A percentile compares a stretch with the other conserved stretches of the same genome.
Evolutionary conservation across 441 rosid species (phyloP).

Genomic region (Arabidopsis lyrata): DNA sequence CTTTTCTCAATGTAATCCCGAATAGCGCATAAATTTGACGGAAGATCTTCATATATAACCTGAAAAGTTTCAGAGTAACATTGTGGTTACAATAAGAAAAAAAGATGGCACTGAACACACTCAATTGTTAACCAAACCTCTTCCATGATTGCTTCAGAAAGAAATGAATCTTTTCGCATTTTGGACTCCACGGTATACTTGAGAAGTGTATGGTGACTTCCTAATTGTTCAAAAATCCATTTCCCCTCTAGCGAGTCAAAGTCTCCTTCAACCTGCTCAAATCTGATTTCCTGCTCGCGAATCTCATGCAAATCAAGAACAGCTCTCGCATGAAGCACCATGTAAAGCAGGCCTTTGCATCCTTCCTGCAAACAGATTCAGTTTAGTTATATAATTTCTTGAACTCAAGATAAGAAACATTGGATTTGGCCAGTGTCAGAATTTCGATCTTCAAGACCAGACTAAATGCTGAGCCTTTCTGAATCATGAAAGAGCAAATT

Average conservation of each 20-base stretch:
- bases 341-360: constrained; percentile 91
- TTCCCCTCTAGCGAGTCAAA: constrained; percentile 89
- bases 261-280: constrained; percentile 96
- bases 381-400: constrained; percentile 10
- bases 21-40: constrained; percentile 92
- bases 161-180: constrained; percentile 88
- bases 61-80: constrained; percentile 40
- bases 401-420: constrained; percentile 10
- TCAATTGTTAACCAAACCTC: constrained; percentile 61
- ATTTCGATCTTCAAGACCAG: constrained; percentile 2
- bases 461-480: constrained; percentile 16
- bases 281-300: constrained; percentile 84
- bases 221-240: constrained; percentile 92
- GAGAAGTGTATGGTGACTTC: constrained; percentile 87
- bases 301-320: constrained; percentile 85
- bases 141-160: constrained; percentile 98
- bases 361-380: constrained; percentile 77
- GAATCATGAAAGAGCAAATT: constrained; percentile 3
- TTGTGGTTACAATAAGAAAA: background rate
- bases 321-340: constrained; percentile 98
- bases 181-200: constrained; percentile 92
- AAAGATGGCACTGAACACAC: background rate
- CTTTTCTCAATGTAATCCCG: constrained; percentile 85
- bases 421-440: constrained; percentile 26
- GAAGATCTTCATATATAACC: constrained; percentile 99